Evolutionary conservation across 768 basidiomycete species (phyloP).

Genomic region (Russula brevipes): DNA sequence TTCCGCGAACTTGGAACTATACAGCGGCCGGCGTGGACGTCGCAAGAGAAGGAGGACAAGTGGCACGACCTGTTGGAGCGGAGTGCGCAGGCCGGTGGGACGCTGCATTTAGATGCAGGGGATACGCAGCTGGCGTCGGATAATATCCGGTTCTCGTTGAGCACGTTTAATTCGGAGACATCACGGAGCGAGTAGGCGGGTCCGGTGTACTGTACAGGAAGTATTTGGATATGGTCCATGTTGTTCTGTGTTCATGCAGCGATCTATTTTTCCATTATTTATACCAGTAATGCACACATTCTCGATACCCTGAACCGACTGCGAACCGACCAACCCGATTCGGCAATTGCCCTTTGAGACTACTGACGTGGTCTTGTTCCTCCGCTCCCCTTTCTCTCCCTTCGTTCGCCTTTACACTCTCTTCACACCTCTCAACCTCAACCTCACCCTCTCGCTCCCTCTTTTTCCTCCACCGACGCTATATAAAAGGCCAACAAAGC

Average conservation of each 20-base stretch:
- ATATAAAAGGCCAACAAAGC: not conserved
- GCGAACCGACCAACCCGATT: not conserved
- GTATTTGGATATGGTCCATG: too few species aligned
- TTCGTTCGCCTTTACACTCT: not conserved
- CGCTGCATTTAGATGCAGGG: conserved; percentile 48
- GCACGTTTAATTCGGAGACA: conserved; percentile 15
- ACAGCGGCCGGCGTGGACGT: conserved; percentile 43
- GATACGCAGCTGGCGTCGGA: conserved; percentile 43
- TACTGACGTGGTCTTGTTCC: not conserved
- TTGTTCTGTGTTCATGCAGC: too few species aligned
- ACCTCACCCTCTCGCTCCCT: not conserved
- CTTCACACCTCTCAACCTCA: too few species aligned
- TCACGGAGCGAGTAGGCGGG: not conserved
- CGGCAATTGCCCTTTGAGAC: conserved; percentile 2
- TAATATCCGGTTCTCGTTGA: conserved; percentile 36
- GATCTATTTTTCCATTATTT: too few species aligned
- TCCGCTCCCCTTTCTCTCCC: not conserved
- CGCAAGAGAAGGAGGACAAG: conserved; percentile 64
- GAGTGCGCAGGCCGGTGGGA: conserved; percentile 69
- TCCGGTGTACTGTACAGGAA: too few species aligned
- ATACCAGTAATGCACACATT: not conserved
- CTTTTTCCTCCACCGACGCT: not conserved
- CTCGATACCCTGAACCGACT: not conserved
- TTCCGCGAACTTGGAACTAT: conserved; percentile 46
- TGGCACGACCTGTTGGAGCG: conserved; percentile 66